Conservation (phyloP, 371 early-diverging fungal species). For the Rhizopus stolonifer region DNA sequence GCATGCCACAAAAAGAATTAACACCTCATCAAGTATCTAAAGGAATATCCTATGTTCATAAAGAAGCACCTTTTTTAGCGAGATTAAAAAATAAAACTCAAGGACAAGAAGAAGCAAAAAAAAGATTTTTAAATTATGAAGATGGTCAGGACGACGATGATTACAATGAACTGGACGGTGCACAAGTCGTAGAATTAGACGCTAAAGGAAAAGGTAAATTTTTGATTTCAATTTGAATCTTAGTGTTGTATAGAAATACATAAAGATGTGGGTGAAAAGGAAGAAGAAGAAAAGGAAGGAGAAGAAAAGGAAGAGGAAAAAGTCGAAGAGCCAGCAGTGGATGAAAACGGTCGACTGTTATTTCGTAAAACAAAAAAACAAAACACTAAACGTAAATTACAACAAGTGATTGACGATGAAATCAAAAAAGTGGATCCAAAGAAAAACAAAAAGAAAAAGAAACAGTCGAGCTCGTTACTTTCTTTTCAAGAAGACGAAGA, state of each 20-base stretch:
- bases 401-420: conserved; percentile 23
- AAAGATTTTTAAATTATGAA: conserved; percentile 37
- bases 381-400: conserved; percentile 16
- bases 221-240: not conserved
- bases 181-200: conserved; percentile 47
- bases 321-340: conserved; percentile 32
- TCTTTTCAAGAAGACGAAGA: conserved; percentile 41
- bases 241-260: conserved; percentile 21
- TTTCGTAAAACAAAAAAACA: conserved; percentile 35
- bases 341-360: conserved; percentile 41
- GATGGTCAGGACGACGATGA: conserved; percentile 51
- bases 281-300: conserved; percentile 30
- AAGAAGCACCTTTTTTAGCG: conserved; percentile 47
- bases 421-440: conserved; percentile 18
- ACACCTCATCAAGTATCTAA: conserved; percentile 50
- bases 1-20: conserved; percentile 29
- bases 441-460: conserved; percentile 32
- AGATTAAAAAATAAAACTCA: conserved; percentile 29
- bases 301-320: conserved; percentile 17
- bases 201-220: conserved; percentile 43
- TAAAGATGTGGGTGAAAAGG: conserved; percentile 15
- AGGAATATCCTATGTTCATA: conserved; percentile 46
- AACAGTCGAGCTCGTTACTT: conserved; percentile 17
- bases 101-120: conserved; percentile 21
- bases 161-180: conserved; percentile 50